phyloP scores from a whole-genome alignment of 345 rosid species.

The Sisymbrium altissimum region DNA sequence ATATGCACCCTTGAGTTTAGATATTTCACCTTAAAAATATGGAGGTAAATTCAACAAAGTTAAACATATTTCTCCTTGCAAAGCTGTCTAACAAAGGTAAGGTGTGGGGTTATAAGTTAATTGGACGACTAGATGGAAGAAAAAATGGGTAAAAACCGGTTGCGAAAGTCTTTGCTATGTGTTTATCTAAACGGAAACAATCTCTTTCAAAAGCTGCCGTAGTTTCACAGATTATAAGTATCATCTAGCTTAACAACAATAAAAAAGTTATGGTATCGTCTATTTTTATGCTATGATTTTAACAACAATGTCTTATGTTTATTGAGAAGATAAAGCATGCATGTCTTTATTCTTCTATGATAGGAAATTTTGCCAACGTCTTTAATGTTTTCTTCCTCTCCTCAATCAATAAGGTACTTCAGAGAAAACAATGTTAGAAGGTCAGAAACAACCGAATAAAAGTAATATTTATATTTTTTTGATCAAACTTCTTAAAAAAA shows the following conservation, averaged over 20 bases:
- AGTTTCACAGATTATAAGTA: background rate
- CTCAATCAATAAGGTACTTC: background rate
- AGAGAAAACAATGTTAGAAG: background rate
- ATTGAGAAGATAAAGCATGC: background rate
- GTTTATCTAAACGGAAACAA: background rate
- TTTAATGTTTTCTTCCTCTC: background rate
- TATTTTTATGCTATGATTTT: background rate
- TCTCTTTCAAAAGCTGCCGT: background rate
- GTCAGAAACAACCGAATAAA: too few species aligned
- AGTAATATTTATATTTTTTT: too few species aligned
- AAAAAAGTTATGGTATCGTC: background rate
- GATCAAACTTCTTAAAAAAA: too few species aligned
- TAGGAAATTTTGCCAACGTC: background rate
- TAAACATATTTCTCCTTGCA: too few species aligned
- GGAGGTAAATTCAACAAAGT: background rate
- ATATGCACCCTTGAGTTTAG: too few species aligned
- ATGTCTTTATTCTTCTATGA: background rate
- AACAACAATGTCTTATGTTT: too few species aligned
- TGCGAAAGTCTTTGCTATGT: background rate
- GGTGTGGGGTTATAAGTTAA: background rate
- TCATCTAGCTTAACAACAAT: too few species aligned
- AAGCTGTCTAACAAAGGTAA: too few species aligned
- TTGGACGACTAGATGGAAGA: background rate
- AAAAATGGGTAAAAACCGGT: background rate
- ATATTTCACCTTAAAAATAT: background rate